Evolutionary conservation across 306 rosid species (phyloP), one percentile per base, ranked within the genome.

Genomic region (Pyrus bretschneideri): DNA sequence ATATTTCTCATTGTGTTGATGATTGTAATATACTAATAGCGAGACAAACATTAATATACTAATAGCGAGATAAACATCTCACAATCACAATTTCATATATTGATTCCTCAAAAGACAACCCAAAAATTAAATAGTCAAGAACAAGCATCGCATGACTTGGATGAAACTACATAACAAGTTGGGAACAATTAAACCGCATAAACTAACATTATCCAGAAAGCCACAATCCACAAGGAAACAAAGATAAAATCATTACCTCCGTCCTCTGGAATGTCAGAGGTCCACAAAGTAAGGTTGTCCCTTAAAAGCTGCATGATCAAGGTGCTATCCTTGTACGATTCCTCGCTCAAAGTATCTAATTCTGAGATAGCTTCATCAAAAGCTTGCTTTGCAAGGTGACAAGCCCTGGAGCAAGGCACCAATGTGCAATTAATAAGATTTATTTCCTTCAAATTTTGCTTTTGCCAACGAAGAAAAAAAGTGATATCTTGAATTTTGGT

Each of bases 311-410:
- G 80, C 83, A 80, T 80, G 67, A 80, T 80, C 70, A 80, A 75
- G 27, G 83, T 80, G 83, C 80, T 80, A 59, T 80, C 83, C 44
- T 80, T 80, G 83, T 80, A 80, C 9, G 83, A 80, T 25, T 80
- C 79, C 70, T 74, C 83, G 14, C 73, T 88, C 79, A 85, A 77
- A 71, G 78, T 84, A 71, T 88, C 92, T 83, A 88, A 83, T 85
- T 86, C 92, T 35, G 88, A 80, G 80, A 88, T 88, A 51, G 92
- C 90, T 76, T 80, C 92, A 88, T 88, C 92, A 80, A 88, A 86
- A 75, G 91, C 91, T 75, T 82, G 90, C 84, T 86, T 88, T 65
- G 92, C 92, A 38, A 88, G 90, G 81, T 84, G 83, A 70, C 88
- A 88, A 19, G 92, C 92, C 80, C 92, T 88, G 88, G 65, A 35